phyloP scores from a whole-genome alignment of 148 eudicot species.

The Hydrangea macrophylla region DNA sequence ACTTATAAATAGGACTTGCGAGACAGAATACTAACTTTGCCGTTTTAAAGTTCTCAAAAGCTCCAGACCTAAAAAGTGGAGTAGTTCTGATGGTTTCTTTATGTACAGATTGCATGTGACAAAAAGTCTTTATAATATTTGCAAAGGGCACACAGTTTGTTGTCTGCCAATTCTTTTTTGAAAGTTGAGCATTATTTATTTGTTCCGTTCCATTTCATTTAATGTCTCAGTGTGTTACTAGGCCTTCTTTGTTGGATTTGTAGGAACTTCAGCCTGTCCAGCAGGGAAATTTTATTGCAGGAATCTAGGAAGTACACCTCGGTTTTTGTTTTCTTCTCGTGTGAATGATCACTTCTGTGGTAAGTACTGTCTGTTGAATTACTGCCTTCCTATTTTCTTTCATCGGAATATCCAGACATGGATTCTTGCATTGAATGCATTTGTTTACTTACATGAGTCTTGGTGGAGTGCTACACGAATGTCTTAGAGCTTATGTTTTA shows the following conservation, averaged over 20 bases:
- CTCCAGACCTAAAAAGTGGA: too few relatives aligned
- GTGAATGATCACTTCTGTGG: constrained; percentile 92
- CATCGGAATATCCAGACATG: not conserved
- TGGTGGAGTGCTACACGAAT: not conserved
- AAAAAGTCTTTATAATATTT: too few relatives aligned
- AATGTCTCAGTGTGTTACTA: not conserved
- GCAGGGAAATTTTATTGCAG: constrained; percentile 74
- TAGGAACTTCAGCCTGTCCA: constrained; percentile 94
- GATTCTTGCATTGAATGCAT: not conserved
- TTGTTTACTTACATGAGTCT: not conserved
- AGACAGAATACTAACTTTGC: too few relatives aligned
- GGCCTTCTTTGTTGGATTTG: constrained; percentile 12
- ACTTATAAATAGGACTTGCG: too few relatives aligned
- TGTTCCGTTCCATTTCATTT: not conserved
- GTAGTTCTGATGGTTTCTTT: not conserved
- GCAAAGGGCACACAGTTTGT: not conserved
- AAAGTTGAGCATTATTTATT: not conserved
- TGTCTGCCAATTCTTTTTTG: not conserved
- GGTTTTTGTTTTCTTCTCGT: constrained; percentile 76
- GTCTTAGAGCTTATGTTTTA: not conserved
- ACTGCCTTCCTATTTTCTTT: not conserved
- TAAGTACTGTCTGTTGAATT: constrained; percentile 26
- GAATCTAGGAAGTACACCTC: constrained; percentile 78
- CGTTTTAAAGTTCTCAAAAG: too few relatives aligned
- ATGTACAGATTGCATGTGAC: not conserved